Evolutionary conservation across 352 stramenopile species (phyloP), one percentile per base, ranked within the genome.

Genomic region (Pythium phragmiticola): DNA sequence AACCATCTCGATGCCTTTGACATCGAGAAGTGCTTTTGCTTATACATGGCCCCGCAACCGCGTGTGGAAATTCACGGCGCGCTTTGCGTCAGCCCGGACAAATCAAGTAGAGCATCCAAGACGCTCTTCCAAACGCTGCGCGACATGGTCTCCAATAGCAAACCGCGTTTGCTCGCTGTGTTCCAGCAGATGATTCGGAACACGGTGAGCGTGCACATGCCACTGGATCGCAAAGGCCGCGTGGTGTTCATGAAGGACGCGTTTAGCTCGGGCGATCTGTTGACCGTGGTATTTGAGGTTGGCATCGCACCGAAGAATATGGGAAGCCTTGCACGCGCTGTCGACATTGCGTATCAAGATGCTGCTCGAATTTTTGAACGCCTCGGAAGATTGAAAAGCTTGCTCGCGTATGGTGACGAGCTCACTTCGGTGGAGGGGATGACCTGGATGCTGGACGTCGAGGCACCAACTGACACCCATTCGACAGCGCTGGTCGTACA

Each of bases 41-140:
- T 89, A 47, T 63, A 84, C 11, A 37, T 89, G 9, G 78, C 80
- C 0, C 78, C 76, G 4, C 57, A 74, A 33, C 76, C 78, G 9
- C 70, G 67, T 0, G 66, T 85, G 7, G 68, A 80, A 49, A 59
- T 89, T n/a, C 65, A 72, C 19, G 80, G 80, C 3, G 63, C 51
- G 28, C 26, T 85, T 14, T 59, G 43, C 1, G n/a, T 88, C 12
- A 69, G 66, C 6, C 57, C 72, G 8, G 57, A 47, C 4, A 37
- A 66, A 19, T 41, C 52, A 19, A 55, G 52, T 3, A 41, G 65
- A 0, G 6, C 53, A 7, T 85, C 73, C 2, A 12, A 58, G 14
- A 11, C 23, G 0, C 54, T 88, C 12, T 88, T 88, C 62, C 76
- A 73, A 23, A 41, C 53, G 12, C 37, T 87, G 3, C 23, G 19